phyloP scores from a whole-genome alignment of 371 early-diverging fungal species.

The Zopfochytrium polystomum region DNA sequence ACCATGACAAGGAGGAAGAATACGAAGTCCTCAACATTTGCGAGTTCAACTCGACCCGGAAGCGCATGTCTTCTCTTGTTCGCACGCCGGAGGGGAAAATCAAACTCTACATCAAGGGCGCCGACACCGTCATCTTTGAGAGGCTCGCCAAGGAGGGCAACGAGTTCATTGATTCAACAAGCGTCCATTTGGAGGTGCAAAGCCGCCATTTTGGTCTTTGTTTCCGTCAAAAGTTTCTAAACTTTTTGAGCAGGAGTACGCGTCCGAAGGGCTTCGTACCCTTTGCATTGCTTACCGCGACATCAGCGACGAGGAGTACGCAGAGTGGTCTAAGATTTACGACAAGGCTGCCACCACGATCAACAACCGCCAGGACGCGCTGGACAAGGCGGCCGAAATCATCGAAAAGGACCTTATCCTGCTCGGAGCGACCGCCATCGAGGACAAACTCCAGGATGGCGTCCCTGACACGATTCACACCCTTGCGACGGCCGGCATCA shows the following conservation, averaged over 20 bases:
- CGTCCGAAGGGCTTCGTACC: slow-evolving; percentile 85
- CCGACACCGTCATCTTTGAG: slow-evolving; percentile 60
- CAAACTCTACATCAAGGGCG: slow-evolving; percentile 90
- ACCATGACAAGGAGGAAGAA: slow-evolving; percentile 43
- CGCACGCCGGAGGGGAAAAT: slow-evolving; percentile 66
- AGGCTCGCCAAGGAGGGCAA: slow-evolving; percentile 83
- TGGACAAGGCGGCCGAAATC: slow-evolving; percentile 68
- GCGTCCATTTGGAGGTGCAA: slow-evolving; percentile 71
- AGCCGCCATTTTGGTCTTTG: no score
- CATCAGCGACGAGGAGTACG: slow-evolving; percentile 60
- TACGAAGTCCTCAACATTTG: slow-evolving; percentile 74
- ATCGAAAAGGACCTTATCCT: slow-evolving; percentile 78
- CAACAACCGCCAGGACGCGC: slow-evolving; percentile 66
- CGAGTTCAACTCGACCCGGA: slow-evolving; percentile 87
- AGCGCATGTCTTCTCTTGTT: slow-evolving; percentile 89
- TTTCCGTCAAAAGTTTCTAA: no score
- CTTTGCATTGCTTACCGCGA: slow-evolving; percentile 74
- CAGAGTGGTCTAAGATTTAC: slow-evolving; percentile 63
- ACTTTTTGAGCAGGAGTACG: no score
- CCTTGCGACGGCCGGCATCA: slow-evolving; percentile 87
- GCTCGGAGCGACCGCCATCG: slow-evolving; percentile 95
- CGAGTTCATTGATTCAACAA: slow-evolving; percentile 66
- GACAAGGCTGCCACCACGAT: slow-evolving; percentile 69
- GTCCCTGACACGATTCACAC: slow-evolving; percentile 89
- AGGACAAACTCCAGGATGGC: no score